These are phyloP conservation scores for Naumovozyma baii DNA, from an alignment of 805 yeast species.

Conservation along the genomic window DNA sequence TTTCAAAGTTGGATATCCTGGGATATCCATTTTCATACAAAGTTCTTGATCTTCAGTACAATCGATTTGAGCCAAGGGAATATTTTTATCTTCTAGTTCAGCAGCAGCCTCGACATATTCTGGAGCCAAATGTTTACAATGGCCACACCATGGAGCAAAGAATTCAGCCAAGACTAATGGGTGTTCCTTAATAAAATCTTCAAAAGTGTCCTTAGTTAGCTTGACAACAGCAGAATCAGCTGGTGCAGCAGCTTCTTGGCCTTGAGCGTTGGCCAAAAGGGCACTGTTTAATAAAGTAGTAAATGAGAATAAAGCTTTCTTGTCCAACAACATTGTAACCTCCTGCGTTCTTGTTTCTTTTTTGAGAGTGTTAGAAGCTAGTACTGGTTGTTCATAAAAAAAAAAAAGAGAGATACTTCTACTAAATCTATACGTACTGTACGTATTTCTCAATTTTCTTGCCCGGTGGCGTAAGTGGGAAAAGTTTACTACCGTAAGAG, in stretches of 20 bases:
- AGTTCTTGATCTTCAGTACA: slow-evolving; percentile 71
- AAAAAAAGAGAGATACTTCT: too few relatives aligned
- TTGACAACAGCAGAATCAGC: slow-evolving; percentile 82
- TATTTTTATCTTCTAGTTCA: slow-evolving; percentile 45
- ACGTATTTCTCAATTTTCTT: too few relatives aligned
- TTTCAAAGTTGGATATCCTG: slow-evolving; percentile 80
- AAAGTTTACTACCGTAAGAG: too few relatives aligned
- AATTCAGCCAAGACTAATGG: slow-evolving; percentile 79
- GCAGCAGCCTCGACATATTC: slow-evolving; percentile 75
- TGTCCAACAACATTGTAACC: slow-evolving; percentile 11
- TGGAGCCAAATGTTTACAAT: slow-evolving; percentile 83
- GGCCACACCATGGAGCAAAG: slow-evolving; percentile 97
- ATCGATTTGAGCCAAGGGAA: slow-evolving; percentile 74
- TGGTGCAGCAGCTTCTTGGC: slow-evolving; percentile 58
- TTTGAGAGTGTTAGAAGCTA: too few relatives aligned
- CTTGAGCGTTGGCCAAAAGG: slow-evolving; percentile 23
- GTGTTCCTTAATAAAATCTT: slow-evolving; percentile 55
- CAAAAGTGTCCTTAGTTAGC: slow-evolving; percentile 57
- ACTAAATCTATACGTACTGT: too few relatives aligned
- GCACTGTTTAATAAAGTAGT: slow-evolving; percentile 17
- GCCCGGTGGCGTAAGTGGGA: too few relatives aligned
- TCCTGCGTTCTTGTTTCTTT: too few relatives aligned
- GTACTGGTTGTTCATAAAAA: too few relatives aligned
- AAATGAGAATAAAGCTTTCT: slow-evolving; percentile 12
- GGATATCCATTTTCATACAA: slow-evolving; percentile 57